Evolutionary conservation across 345 rosid genomes (phyloP), one percentile per base, ranked within the genome.

Genomic region (Psidium guajava): DNA sequence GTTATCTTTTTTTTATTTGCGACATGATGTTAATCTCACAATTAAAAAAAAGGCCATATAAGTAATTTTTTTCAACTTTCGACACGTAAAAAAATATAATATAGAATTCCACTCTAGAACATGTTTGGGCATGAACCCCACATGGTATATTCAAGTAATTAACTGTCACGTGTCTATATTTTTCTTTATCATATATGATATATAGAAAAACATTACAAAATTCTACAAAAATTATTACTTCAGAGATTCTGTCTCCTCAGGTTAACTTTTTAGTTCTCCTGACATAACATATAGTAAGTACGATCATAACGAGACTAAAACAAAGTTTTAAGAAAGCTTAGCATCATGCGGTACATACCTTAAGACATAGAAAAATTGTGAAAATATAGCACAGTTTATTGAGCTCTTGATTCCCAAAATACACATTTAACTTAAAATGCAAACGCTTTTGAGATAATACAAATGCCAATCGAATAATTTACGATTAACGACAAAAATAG

Each of bases 101-200:
- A 44, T 5, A 44, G 47, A 9, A 11, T 28, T 64, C 3, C 15
- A 32, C 22, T 28, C 15, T 61, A 5, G 2, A 9, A 8, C 22
- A 9, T 1, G 22, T 28, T 61, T 18, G 14, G 11, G 36, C 1
- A 9, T 3, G 42, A 9, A 18, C 15, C 0, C 7, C 5, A 1
- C 0, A 2, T 0, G 0, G 6, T 32, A 8, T 8, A 32, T 69
- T 32, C 3, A 4, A 5, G 5, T 8, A 5, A 32, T 32, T 0
- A 32, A 32, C 2, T 7, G 7, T 54, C 3, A 8, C 3, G 57
- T 61, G 5, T 15, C 44, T 16, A 36, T 36, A 36, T 36, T 64
- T 64, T 1, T 7, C 5, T 69, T 36, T 32, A 69, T 4, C 5
- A 1, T 32, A 36, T 18, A 20, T 3, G 0, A 8, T 15, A 64